Base-by-base conservation (phyloP, 2,329 filamentous ascomycete genomes). In the Colletotrichum sp. region DNA sequence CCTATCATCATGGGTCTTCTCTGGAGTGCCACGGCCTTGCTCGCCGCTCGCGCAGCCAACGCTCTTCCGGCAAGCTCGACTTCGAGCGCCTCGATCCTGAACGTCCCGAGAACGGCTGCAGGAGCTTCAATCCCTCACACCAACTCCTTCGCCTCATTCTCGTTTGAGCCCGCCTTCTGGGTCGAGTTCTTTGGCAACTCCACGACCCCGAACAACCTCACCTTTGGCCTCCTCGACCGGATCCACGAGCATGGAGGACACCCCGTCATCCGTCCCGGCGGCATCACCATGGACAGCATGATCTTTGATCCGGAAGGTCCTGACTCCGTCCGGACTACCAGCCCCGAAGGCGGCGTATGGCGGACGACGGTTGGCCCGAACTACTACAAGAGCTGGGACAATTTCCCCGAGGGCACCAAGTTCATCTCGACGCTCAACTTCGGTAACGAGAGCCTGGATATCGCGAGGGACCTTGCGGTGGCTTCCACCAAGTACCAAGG, bases 261-360 rank as follows among this genome's bases (percentile, higher is more conserved):
- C 7, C 77, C 78, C 3, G 43, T 78, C 8, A 70, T 79, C 26
- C 75, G 78, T 2, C 77, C 78, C 8, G 78, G 78, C 6, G 78
- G 78, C 15, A 79, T 79, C 61, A 75, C 78, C 30, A 78, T 78
- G 77, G 78, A 79, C 65, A 78, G 78, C 48, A 70, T 79, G 66
- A 43, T 78, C 8, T 79, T 77, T 6, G 78, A 78, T 16, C 77
- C 77, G 6, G 57, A 71, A 8, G 78, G 75, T 12, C 67, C 36
- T 0, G 77, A 78, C 16, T 58, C 67, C 0, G 78, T 78, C 38
- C 75, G 78, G n/a, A 77, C 77, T n/a, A 78, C 75, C 43, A 77
- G 72, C 8, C 55, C 63, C 10, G 77, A 67, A 4, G 77, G 78
- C 6, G 72, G 72, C 34, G 72, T 74, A 3, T 74, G 72, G 72